Conservation (phyloP, 164 flowering plant species). For the Stephania yunnanensis region DNA sequence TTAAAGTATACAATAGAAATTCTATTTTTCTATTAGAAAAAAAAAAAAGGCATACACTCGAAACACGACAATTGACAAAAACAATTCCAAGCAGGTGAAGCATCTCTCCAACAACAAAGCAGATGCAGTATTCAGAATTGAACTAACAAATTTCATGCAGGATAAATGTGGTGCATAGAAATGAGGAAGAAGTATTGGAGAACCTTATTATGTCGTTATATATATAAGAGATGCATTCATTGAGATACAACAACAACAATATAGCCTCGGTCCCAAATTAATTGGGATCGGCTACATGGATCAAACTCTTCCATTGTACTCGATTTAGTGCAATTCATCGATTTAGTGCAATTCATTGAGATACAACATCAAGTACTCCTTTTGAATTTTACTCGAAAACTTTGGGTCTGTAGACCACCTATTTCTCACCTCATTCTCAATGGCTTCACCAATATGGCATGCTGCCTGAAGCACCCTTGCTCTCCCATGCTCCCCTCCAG, state of each 20-base stretch:
- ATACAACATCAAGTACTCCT: too few relatives aligned
- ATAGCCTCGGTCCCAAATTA: too few relatives aligned
- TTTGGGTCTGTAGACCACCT: neutral
- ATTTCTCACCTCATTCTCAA: constrained; percentile 76
- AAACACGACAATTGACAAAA: neutral
- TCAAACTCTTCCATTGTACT: too few relatives aligned
- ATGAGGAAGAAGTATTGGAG: too few relatives aligned
- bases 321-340: too few relatives aligned
- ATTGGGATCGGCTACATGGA: too few relatives aligned
- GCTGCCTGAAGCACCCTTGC: constrained; percentile 68
- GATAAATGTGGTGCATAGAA: too few relatives aligned
- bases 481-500: constrained; percentile 50
- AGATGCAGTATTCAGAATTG: neutral
- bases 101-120: neutral
- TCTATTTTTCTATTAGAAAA: neutral
- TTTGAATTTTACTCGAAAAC: neutral
- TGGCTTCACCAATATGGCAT: constrained; percentile 71
- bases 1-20: neutral
- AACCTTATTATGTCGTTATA: too few relatives aligned
- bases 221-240: too few relatives aligned
- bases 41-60: neutral
- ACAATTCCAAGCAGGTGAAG: neutral
- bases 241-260: too few relatives aligned
- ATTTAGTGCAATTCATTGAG: neutral
- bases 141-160: too few relatives aligned